These are phyloP conservation scores for Erysiphe neolycopersici DNA, from an alignment of 2,329 filamentous ascomycete species.

Conservation along the genomic window DNA sequence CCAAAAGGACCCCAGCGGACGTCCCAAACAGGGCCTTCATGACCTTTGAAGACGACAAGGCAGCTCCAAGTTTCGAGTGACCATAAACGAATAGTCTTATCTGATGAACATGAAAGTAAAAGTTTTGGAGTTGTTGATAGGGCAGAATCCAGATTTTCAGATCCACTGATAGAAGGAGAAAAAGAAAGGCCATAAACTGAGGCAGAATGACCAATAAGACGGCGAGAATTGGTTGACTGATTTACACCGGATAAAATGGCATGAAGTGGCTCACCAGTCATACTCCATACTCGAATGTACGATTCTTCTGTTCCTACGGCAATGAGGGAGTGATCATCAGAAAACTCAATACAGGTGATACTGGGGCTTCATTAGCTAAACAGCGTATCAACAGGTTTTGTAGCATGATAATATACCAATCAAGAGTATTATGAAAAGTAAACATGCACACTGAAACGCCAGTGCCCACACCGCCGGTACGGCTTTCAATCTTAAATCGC, in stretches of 20 bases:
- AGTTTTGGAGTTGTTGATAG: constrained; percentile 37
- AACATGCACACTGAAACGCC: constrained; percentile 87
- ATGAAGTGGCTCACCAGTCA: constrained; percentile 59
- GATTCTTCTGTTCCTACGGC: constrained; percentile 81
- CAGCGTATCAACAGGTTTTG: background rate
- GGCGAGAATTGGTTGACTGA: constrained; percentile 43
- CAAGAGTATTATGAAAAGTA: constrained; percentile 90
- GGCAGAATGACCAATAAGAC: constrained; percentile 64
- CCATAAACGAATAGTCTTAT: constrained; percentile 78
- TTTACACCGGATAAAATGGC: constrained; percentile 34
- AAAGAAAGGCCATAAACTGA: constrained; percentile 80
- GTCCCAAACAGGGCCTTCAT: constrained; percentile 72
- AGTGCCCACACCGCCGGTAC: constrained; percentile 59
- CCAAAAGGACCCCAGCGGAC: constrained; percentile 77
- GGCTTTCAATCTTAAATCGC: constrained; percentile 63
- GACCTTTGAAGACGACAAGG: constrained; percentile 78
- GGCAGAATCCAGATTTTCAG: constrained; percentile 6
- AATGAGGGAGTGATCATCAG: constrained; percentile 64
- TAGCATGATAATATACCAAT: constrained; percentile 33
- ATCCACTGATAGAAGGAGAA: constrained; percentile 21
- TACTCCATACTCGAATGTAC: constrained; percentile 81
- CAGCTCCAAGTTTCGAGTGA: constrained; percentile 80
- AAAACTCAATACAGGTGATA: constrained; percentile 86
- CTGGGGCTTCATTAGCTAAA: constrained; percentile 18
- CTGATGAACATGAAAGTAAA: constrained; percentile 64